These are phyloP conservation scores for Phanerochaete carnosa DNA, from an alignment of 768 basidiomycete species.

Conservation along the genomic window DNA sequence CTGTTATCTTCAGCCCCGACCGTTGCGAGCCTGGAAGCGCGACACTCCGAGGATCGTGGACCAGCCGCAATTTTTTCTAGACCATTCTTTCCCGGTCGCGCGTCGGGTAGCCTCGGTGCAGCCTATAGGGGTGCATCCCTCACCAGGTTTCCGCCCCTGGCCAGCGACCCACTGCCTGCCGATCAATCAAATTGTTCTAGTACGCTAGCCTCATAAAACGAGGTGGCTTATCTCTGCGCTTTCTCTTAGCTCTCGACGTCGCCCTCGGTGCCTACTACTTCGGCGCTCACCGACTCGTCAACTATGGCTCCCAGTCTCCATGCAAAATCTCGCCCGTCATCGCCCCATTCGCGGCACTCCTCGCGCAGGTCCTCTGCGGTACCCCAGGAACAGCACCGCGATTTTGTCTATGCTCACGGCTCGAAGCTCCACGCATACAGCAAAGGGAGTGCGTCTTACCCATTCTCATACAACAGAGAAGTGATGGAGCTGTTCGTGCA, in stretches of 20 bases:
- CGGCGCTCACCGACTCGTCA: background rate
- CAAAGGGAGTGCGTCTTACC: slow-evolving; percentile 75
- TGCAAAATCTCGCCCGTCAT: slow-evolving; percentile 3
- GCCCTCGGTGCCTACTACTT: background rate
- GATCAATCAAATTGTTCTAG: background rate
- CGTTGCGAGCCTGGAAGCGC: background rate
- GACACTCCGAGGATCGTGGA: background rate
- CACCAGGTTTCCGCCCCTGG: background rate
- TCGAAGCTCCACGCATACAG: slow-evolving; percentile 63
- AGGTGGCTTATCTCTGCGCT: background rate
- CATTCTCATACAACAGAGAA: slow-evolving; percentile 63
- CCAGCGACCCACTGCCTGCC: background rate
- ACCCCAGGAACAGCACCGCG: slow-evolving; percentile 27
- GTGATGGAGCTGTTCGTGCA: slow-evolving; percentile 62
- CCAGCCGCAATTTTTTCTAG: background rate
- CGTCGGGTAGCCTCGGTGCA: background rate
- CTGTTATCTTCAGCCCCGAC: background rate
- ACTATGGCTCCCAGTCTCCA: slow-evolving; percentile 6
- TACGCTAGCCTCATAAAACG: no score
- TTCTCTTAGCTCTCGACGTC: background rate
- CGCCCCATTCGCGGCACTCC: slow-evolving; percentile 14
- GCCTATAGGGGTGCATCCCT: background rate
- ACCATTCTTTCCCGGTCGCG: background rate
- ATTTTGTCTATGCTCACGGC: slow-evolving; percentile 55
- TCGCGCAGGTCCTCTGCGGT: slow-evolving; percentile 29